phyloP scores from a whole-genome alignment of 768 basidiomycete genomes.

The Phylloporus sp. region DNA sequence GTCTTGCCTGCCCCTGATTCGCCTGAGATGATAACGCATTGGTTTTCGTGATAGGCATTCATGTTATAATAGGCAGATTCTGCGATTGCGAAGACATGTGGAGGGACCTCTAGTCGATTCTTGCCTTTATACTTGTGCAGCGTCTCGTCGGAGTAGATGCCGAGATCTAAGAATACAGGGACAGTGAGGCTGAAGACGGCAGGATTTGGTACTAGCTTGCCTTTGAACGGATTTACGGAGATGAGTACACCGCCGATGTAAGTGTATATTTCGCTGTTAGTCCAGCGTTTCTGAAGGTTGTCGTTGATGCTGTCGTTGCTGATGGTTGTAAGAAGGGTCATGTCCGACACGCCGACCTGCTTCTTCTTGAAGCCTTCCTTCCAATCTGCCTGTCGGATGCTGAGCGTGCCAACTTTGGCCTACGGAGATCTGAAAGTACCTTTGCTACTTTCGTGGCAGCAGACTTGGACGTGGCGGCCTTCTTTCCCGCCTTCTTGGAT shows the following conservation, averaged over 20 bases:
- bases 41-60: conserved; percentile 99
- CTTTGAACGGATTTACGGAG: conserved; percentile 98
- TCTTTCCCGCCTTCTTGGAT: conserved; percentile 90
- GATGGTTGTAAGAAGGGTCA: conserved; percentile 95
- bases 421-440: conserved; percentile 38
- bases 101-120: conserved; percentile 96
- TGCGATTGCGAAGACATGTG: conserved; percentile 96
- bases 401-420: conserved; percentile 5
- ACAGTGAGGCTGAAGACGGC: conserved; percentile 4
- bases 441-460: conserved; percentile 66
- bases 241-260: conserved; percentile 98
- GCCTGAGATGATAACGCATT: conserved; percentile 98
- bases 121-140: conserved; percentile 87
- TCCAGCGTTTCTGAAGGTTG: conserved; percentile 95
- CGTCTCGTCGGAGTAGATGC: conserved; percentile 92
- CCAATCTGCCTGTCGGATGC: conserved; percentile 80
- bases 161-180: conserved; percentile 60
- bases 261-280: conserved; percentile 94
- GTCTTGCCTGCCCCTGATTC: conserved; percentile 99
- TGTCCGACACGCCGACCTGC: conserved; percentile 95
- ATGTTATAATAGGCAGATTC: conserved; percentile 98
- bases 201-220: conserved; percentile 36
- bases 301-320: conserved; percentile 98
- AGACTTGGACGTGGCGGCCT: conserved; percentile 60
- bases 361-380: conserved; percentile 99